Evolutionary conservation across 192 early-diverging fungal genomes (phyloP).

Genomic region (Entomortierella parvispora): DNA sequence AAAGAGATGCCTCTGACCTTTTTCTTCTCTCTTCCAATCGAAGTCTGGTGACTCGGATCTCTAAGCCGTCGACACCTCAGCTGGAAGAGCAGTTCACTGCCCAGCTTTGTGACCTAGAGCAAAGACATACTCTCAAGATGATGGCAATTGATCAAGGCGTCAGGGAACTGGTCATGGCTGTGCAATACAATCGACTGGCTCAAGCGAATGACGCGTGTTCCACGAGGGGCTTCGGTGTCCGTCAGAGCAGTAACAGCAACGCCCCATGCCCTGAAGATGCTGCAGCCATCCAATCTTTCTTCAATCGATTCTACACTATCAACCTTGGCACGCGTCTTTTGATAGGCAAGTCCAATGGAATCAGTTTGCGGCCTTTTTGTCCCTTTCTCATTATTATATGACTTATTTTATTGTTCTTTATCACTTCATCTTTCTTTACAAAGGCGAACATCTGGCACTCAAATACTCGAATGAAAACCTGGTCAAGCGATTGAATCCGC

Average conservation of each 20-base stretch:
- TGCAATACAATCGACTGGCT: neutral
- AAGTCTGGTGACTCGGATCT: slow-evolving; percentile 57
- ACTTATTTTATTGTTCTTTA: slow-evolving; percentile 12
- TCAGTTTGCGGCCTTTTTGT: neutral
- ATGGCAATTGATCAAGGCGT: slow-evolving; percentile 42
- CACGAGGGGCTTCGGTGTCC: slow-evolving; percentile 1
- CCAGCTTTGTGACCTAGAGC: slow-evolving; percentile 32
- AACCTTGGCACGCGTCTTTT: slow-evolving; percentile 70
- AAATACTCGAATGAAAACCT: slow-evolving; percentile 64
- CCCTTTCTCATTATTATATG: neutral
- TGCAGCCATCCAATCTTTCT: slow-evolving; percentile 60
- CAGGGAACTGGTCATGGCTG: slow-evolving; percentile 25
- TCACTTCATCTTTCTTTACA: neutral
- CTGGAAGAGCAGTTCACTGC: slow-evolving; percentile 46
- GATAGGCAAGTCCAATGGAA: slow-evolving; percentile 45
- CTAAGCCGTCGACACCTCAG: slow-evolving; percentile 49
- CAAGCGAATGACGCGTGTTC: neutral
- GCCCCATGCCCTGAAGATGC: slow-evolving; percentile 53
- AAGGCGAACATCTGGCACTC: slow-evolving; percentile 65
- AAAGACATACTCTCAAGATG: slow-evolving; percentile 45
- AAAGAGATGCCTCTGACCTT: too few species aligned
- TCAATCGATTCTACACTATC: slow-evolving; percentile 69
- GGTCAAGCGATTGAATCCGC: slow-evolving; percentile 65
- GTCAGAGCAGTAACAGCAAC: slow-evolving; percentile 53
- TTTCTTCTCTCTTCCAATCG: too few species aligned